Evolutionary conservation across 2,329 filamentous ascomycete genomes (phyloP).

Genomic region (Westerdykella aurantiaca): DNA sequence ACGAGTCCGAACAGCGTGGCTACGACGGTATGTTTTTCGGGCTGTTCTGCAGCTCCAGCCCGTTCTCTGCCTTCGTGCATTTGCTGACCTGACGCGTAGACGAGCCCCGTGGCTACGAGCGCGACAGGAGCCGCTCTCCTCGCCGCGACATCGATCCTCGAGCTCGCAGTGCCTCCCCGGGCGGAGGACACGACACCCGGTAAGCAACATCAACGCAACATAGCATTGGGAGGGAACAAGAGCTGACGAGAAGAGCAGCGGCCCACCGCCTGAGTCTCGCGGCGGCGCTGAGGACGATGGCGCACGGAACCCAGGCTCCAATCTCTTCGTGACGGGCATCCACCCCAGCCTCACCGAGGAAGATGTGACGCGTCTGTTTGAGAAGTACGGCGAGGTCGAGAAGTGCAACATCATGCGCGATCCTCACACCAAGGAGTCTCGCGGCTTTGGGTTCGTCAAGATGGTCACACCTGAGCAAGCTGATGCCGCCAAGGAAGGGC

Average conservation of each 20-base stretch:
- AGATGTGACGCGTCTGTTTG: constrained; percentile 90
- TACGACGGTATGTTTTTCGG: constrained; percentile 55
- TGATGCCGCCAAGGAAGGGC: constrained; percentile 90
- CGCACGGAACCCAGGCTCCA: constrained; percentile 87
- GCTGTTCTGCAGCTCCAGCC: constrained; percentile 6
- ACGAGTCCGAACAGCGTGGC: constrained; percentile 59
- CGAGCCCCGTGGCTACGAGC: constrained; percentile 57
- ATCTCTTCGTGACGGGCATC: constrained; percentile 98
- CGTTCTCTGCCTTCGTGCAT: constrained; percentile 3
- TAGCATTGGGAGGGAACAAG: neutral
- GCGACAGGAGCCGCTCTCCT: constrained; percentile 62
- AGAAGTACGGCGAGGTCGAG: constrained; percentile 98
- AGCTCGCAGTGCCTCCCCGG: constrained; percentile 58
- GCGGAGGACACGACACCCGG: constrained; percentile 48
- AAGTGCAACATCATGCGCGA: constrained; percentile 99
- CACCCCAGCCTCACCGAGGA: constrained; percentile 85
- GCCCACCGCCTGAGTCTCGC: constrained; percentile 44
- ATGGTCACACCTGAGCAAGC: constrained; percentile 94
- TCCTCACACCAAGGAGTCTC: constrained; percentile 96
- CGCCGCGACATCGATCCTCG: constrained; percentile 50
- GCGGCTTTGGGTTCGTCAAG: constrained; percentile 98
- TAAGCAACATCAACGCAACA: constrained; percentile 12
- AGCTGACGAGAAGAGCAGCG: constrained; percentile 35
- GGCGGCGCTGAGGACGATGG: constrained; percentile 62
- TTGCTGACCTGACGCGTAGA: constrained; percentile 35